Evolutionary conservation across 331 rosid species (phyloP), one percentile per base, ranked within the genome.

Genomic region (Malus hybrid): DNA sequence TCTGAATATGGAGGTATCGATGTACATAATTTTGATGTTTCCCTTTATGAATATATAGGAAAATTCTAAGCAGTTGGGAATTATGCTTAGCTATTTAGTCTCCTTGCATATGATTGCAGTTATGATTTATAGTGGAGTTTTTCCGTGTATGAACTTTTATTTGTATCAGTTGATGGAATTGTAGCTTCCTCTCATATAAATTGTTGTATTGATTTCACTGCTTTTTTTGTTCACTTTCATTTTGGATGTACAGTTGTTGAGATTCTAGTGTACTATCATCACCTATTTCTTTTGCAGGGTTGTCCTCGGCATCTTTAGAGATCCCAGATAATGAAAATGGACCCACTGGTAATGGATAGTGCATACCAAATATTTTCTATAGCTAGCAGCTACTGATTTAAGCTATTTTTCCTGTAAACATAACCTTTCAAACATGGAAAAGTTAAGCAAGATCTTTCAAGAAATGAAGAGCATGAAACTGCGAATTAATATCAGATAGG

Each of bases 271-370:
- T 42, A 56, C 31, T 54, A 7, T 44, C 65, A 28, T 28, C 67
- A 33, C 66, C 83, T 65, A 67, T 60, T 33, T 74, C 33, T 73
- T 60, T 67, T 73, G 62, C 85, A 93, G 96, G 98, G 59, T 80
- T 93, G 76, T 93, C 98, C 39, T 84, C 98, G 5, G 96, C 96
- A 36, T 93, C 97, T 75, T 82, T 93, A 83, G 92, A 90, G 88
- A 89, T 93, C 77, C 55, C 84, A 52, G 96, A 93, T 60, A 82
- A 87, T 75, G 96, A 83, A 84, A 89, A 76, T 64, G 87, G 88
- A 74, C 44, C 7, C 70, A 75, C 52, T 15, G 92, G 90, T 83
- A 83, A 50, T 24, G 63, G 13, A 42, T 28, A 19, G 33, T 18
- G 59, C 71, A 42, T 57, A 1, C 16, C 33, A 55, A 15, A 61